Evolutionary conservation across 192 early-diverging fungal species (phyloP).

Genomic region (Obelidium mucronatum): DNA sequence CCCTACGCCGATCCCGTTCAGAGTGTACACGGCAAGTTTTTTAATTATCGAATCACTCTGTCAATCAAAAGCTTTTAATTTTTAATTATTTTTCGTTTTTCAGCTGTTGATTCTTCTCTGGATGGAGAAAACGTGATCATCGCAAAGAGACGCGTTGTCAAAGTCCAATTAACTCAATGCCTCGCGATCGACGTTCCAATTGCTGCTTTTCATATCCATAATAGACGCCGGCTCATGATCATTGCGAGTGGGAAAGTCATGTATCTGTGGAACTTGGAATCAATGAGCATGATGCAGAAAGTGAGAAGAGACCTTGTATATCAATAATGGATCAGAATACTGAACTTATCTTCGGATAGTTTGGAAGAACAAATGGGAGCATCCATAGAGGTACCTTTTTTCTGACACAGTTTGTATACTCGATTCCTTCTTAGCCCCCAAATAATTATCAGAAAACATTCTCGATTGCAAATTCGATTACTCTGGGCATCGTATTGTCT

Average conservation of each 20-base stretch:
- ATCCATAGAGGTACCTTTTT: constrained; percentile 49
- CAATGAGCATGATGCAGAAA: constrained; percentile 44
- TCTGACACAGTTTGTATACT: neutral
- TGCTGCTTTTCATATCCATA: constrained; percentile 52
- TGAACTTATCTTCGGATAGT: constrained; percentile 33
- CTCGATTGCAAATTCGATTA: constrained; percentile 46
- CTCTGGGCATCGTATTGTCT: constrained; percentile 42
- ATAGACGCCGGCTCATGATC: constrained; percentile 36
- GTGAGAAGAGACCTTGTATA: too few relatives aligned
- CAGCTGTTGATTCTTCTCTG: constrained; percentile 56
- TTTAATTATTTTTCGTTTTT: neutral
- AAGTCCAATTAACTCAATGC: constrained; percentile 52
- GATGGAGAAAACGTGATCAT: constrained; percentile 57
- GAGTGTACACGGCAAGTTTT: neutral
- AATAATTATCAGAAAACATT: constrained; percentile 44
- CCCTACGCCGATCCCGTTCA: neutral
- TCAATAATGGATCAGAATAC: neutral
- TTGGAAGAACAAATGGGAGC: constrained; percentile 55
- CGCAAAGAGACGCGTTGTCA: constrained; percentile 56
- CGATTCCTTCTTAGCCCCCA: too few relatives aligned
- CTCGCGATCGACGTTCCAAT: constrained; percentile 57
- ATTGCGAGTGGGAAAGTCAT: constrained; percentile 50
- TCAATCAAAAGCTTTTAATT: too few relatives aligned
- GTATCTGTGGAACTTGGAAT: constrained; percentile 48
- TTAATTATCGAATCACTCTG: too few relatives aligned